phyloP scores from a whole-genome alignment of 2,329 filamentous ascomycete genomes.

The Nigrospora oryzae region DNA sequence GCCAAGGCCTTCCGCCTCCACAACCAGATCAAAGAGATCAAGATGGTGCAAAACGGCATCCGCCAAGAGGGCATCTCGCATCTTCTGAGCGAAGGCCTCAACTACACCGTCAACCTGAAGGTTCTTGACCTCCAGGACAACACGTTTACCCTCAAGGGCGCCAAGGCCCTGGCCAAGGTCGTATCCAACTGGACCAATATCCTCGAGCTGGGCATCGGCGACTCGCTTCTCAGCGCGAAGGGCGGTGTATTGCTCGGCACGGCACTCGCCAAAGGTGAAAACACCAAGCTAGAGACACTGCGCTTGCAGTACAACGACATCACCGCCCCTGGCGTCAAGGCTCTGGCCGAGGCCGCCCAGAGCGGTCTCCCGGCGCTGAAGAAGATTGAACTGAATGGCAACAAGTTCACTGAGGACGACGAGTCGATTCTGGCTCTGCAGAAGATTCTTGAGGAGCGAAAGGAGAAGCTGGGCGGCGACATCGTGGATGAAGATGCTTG shows the following conservation, averaged over 20 bases:
- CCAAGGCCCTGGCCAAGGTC: conserved; percentile 68
- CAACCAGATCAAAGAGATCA: conserved; percentile 71
- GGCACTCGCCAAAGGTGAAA: conserved; percentile 66
- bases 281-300: conserved; percentile 70
- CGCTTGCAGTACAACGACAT: conserved; percentile 94
- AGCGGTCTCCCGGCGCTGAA: conserved; percentile 65
- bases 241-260: conserved; percentile 67
- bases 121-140: conserved; percentile 94
- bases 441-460: conserved; percentile 66
- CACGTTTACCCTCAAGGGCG: conserved; percentile 80
- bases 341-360: conserved; percentile 60
- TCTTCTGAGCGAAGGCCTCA: conserved; percentile 71
- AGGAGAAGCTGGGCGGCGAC: conserved; percentile 62
- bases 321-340: conserved; percentile 64
- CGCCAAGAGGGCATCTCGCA: conserved; percentile 84
- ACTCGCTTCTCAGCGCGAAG: conserved; percentile 74
- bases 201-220: conserved; percentile 78
- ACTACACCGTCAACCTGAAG: conserved; percentile 58
- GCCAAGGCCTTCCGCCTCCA: conserved; percentile 80
- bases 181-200: conserved; percentile 67
- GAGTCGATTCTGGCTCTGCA: conserved; percentile 59
- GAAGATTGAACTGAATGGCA: conserved; percentile 90
- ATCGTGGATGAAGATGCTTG: conserved; percentile 68
- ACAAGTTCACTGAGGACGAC: conserved; percentile 88
- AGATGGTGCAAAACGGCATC: conserved; percentile 99